These are phyloP conservation scores for Letharia lupina DNA, from an alignment of 495 filamentous ascomycete genomes.

Conservation along the genomic window DNA sequence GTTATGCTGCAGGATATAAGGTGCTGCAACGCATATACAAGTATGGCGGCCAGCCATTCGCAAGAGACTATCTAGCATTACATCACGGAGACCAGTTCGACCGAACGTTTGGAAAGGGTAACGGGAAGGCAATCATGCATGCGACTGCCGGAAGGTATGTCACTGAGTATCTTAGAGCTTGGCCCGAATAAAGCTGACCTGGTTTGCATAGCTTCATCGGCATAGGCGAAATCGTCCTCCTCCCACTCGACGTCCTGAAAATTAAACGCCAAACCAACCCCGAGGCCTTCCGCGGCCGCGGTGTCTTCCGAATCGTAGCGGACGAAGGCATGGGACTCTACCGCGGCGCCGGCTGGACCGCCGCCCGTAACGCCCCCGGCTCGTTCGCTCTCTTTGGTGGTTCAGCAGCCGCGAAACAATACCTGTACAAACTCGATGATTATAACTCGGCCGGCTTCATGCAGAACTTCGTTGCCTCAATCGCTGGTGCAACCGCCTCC, in stretches of 20 bases:
- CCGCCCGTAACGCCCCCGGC: conserved; percentile 91
- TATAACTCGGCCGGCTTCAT: conserved; percentile 93
- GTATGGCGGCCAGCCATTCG: conserved; percentile 95
- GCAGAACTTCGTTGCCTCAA: conserved; percentile 96
- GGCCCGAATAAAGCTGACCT: not conserved
- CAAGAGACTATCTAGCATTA: conserved; percentile 76
- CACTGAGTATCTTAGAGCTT: not conserved
- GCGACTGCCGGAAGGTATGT: conserved; percentile 66
- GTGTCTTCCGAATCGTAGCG: conserved; percentile 75
- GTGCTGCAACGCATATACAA: conserved; percentile 97
- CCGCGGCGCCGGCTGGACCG: conserved; percentile 94
- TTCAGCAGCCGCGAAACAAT: conserved; percentile 96
- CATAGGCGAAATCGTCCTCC: conserved; percentile 90
- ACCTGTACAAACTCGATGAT: conserved; percentile 74
- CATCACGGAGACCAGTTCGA: conserved; percentile 81
- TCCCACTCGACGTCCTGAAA: conserved; percentile 95
- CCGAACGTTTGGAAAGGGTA: conserved; percentile 84
- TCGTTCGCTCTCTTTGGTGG: conserved; percentile 98
- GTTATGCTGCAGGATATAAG: conserved; percentile 98
- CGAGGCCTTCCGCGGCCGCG: conserved; percentile 91
- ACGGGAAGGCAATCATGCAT: conserved; percentile 95
- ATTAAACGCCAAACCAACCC: conserved; percentile 99
- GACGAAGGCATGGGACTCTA: conserved; percentile 97
- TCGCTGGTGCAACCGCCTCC: conserved; percentile 86
- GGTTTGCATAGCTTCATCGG: conserved; percentile 62